Evolutionary conservation across 176 grass and related monocot species (phyloP).

Genomic region (Musa beccarii): DNA sequence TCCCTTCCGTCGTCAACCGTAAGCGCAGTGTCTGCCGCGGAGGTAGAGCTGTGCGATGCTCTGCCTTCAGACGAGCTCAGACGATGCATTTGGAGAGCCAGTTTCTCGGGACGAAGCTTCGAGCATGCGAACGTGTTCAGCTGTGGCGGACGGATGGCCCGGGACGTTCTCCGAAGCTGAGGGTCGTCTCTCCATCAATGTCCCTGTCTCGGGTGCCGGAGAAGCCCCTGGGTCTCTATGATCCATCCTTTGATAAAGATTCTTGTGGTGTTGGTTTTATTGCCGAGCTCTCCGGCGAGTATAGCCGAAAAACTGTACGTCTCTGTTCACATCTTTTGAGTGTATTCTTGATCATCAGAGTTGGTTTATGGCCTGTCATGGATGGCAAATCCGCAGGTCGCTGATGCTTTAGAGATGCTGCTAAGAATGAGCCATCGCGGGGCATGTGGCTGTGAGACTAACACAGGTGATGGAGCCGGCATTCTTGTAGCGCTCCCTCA

Average conservation of each 20-base stretch:
- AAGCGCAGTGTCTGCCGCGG: constrained; percentile 21
- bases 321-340: not conserved
- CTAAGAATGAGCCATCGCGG: constrained; percentile 92
- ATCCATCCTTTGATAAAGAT: constrained; percentile 84
- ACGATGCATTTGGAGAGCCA: constrained; percentile 41
- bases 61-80: constrained; percentile 29
- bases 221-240: constrained; percentile 78
- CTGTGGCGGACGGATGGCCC: constrained; percentile 28
- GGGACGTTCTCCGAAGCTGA: constrained; percentile 15
- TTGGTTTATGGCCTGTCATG: not conserved
- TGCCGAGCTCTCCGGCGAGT: constrained; percentile 73
- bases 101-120: constrained; percentile 34
- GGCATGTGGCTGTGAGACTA: constrained; percentile 86
- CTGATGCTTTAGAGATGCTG: constrained; percentile 84
- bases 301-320: constrained; percentile 69
- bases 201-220: constrained; percentile 65
- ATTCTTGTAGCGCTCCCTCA: constrained; percentile 90
- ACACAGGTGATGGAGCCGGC: constrained; percentile 91
- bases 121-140: constrained; percentile 37
- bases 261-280: constrained; percentile 90
- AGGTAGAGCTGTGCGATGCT: constrained; percentile 19
- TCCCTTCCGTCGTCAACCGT: constrained; percentile 11
- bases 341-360: not conserved
- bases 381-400: constrained; percentile 34
- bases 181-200: constrained; percentile 28